Conservation (phyloP, 2,329 filamentous ascomycete genomes). For the Cladophialophora carrionii region DNA sequence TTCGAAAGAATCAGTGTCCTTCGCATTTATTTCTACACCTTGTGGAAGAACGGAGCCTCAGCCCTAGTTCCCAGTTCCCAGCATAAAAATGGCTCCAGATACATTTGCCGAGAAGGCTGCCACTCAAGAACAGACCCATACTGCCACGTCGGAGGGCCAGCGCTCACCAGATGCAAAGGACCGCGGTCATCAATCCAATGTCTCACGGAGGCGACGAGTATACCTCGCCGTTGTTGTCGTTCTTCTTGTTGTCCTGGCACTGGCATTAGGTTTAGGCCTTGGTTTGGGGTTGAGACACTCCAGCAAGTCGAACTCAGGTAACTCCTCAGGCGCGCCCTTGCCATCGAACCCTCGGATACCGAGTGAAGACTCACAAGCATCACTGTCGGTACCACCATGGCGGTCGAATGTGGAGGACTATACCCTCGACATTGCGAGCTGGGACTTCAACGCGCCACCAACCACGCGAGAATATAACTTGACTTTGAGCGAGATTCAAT, state of each 20-base stretch:
- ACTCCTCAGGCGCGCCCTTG: not conserved
- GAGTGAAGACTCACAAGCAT: conserved; percentile 12
- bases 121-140: not conserved
- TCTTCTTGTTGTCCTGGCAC: conserved; percentile 9
- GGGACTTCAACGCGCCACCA: conserved; percentile 58
- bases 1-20: not conserved
- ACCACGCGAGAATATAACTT: conserved; percentile 59
- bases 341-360: conserved; percentile 10
- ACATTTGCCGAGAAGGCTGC: conserved; percentile 2
- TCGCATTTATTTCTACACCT: conserved; percentile 2
- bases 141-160: not conserved
- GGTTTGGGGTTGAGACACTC: conserved; percentile 13
- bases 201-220: not conserved
- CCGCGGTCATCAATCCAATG: not conserved
- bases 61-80: not conserved
- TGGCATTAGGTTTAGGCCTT: conserved; percentile 17
- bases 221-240: conserved; percentile 1
- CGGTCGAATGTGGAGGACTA: conserved; percentile 52
- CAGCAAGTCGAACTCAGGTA: not conserved
- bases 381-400: conserved; percentile 2
- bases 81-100: conserved; percentile 11
- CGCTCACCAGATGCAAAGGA: not conserved
- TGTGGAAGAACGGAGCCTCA: not conserved
- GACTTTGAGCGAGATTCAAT: conserved; percentile 58
- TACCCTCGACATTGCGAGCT: conserved; percentile 56